Percentiles rank a stretch among this genome's conserved stretches.
These are phyloP conservation scores for Amylostereum chailletii DNA, from an alignment of 1,284 basidiomycete species.

Conservation along the genomic window DNA sequence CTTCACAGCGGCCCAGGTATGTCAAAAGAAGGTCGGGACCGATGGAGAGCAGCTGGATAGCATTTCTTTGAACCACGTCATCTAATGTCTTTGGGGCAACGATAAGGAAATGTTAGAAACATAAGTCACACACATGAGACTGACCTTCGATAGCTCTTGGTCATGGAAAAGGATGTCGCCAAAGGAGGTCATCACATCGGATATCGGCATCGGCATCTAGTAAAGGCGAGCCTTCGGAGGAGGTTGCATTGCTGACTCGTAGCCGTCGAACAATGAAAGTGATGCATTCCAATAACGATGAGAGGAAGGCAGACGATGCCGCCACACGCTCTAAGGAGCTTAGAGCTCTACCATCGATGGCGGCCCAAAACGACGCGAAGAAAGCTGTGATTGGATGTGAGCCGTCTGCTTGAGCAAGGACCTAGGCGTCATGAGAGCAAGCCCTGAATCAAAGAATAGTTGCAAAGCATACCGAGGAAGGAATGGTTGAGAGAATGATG, in stretches of 20 bases:
- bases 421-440: conserved; percentile 8
- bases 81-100: conserved; percentile 35
- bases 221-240: conserved; percentile 9
- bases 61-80: conserved; percentile 27
- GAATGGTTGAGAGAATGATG: conserved; percentile 74
- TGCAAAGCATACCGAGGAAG: conserved; percentile 37
- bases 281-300: conserved; percentile 62
- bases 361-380: conserved; percentile 72
- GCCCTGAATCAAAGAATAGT: conserved; percentile 12
- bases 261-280: conserved; percentile 45
- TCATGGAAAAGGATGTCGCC: conserved; percentile 33
- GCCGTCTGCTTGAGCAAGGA: conserved; percentile 22
- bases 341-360: conserved; percentile 58
- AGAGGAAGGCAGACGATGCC: conserved; percentile 54
- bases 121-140: background rate
- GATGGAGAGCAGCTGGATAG: conserved; percentile 29
- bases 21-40: conserved; percentile 37
- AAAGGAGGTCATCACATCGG: conserved; percentile 32
- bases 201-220: conserved; percentile 10
- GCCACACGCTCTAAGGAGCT: conserved; percentile 40
- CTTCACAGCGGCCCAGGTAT: conserved; percentile 36
- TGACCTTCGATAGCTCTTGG: conserved; percentile 28
- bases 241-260: conserved; percentile 7
- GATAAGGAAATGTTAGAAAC: conserved; percentile 1
- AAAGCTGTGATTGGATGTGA: conserved; percentile 21